These are phyloP conservation scores for Adansonia digitata DNA, from an alignment of 345 rosid genomes.

Conservation along the genomic window DNA sequence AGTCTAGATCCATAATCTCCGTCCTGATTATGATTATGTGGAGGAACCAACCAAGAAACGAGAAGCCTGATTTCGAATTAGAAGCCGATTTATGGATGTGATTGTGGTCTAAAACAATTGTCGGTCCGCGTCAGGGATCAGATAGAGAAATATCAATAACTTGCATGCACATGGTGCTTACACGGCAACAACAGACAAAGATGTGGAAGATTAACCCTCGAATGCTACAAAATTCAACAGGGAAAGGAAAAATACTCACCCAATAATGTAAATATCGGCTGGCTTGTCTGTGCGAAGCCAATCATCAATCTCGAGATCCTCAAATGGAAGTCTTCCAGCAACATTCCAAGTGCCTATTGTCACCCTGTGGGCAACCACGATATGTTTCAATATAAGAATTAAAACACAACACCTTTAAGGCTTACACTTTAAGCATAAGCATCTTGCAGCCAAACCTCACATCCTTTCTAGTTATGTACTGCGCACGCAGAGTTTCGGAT, in stretches of 20 bases:
- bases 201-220: neutral
- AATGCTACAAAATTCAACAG: neutral
- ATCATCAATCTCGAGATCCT: constrained; percentile 72
- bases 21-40: neutral
- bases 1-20: neutral
- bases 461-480: constrained; percentile 84
- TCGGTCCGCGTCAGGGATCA: neutral
- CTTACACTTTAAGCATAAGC: neutral
- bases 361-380: constrained; percentile 44
- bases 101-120: neutral
- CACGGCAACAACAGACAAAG: neutral
- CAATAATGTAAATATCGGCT: constrained; percentile 83
- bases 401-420: neutral
- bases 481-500: constrained; percentile 91
- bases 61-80: neutral
- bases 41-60: neutral
- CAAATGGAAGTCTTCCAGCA: constrained; percentile 76
- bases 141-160: neutral
- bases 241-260: constrained; percentile 36
- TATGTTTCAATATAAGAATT: neutral
- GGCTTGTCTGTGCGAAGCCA: constrained; percentile 84
- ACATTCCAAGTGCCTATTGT: constrained; percentile 94
- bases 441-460: constrained; percentile 56
- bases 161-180: constrained; percentile 4
- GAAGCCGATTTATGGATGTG: neutral